Evolutionary conservation across 2,329 filamentous ascomycete genomes (phyloP).

Genomic region (Fusarium napiforme): DNA sequence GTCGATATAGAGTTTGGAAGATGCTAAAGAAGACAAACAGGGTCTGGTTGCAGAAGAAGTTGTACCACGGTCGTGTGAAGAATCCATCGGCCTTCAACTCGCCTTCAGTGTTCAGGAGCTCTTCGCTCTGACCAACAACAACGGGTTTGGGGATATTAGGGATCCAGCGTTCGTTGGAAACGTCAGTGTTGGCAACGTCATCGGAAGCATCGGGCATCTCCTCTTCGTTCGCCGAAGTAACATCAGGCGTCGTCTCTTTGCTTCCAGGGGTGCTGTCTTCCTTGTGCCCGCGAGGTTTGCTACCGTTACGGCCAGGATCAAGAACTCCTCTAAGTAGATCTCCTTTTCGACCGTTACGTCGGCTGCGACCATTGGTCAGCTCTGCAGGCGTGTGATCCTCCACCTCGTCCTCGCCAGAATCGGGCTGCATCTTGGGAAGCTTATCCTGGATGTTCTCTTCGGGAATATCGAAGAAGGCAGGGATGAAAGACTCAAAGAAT

Average conservation of each 20-base stretch:
- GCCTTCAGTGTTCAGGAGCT: conserved; percentile 66
- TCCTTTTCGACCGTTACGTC: conserved; percentile 80
- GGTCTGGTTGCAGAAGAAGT: conserved; percentile 90
- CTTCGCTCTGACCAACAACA: conserved; percentile 64
- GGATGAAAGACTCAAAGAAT: conserved; percentile 81
- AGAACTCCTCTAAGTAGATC: conserved; percentile 88
- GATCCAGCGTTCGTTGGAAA: conserved; percentile 73
- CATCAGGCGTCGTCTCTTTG: conserved; percentile 89
- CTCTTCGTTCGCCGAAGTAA: conserved; percentile 80
- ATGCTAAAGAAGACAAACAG: conserved; percentile 96
- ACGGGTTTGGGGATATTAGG: conserved; percentile 68
- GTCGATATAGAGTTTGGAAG: conserved; percentile 89
- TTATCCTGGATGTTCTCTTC: conserved; percentile 75
- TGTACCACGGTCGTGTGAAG: conserved; percentile 83
- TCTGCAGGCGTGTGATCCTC: conserved; percentile 79
- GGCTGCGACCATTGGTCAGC: conserved; percentile 73
- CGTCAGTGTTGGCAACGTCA: conserved; percentile 69
- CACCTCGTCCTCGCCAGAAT: conserved; percentile 80
- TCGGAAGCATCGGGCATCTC: conserved; percentile 73
- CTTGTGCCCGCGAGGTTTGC: conserved; percentile 76
- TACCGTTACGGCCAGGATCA: conserved; percentile 78
- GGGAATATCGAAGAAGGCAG: conserved; percentile 79
- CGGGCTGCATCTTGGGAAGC: conserved; percentile 75
- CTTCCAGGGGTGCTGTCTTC: conserved; percentile 84
- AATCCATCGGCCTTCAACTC: conserved; percentile 81